Percentiles rank a stretch among this genome's conserved stretches.
These are phyloP conservation scores for Salix purpurea DNA, from an alignment of 345 rosid species.

Conservation along the genomic window DNA sequence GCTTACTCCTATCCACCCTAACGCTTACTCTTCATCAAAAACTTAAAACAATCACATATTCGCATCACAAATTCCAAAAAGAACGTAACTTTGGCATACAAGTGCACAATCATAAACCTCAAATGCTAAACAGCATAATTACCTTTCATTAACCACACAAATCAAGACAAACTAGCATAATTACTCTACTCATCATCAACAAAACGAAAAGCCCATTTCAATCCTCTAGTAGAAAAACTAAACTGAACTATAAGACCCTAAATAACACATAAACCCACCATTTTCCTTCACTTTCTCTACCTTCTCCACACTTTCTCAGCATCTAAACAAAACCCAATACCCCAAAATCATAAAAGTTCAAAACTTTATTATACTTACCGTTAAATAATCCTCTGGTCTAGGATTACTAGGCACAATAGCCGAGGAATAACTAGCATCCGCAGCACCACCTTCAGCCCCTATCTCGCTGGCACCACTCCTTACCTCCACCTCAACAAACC, in stretches of 20 bases:
- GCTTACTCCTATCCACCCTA: background rate
- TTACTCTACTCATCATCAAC: background rate
- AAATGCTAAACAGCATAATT: background rate
- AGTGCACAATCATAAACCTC: background rate
- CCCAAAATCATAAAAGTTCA: background rate
- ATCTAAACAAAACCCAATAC: background rate
- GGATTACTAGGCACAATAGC: conserved; percentile 79
- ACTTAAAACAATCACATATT: background rate
- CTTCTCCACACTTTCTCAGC: background rate
- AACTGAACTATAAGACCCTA: background rate
- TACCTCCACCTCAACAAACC: conserved; percentile 41
- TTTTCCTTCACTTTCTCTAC: background rate
- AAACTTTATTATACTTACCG: conserved; percentile 41
- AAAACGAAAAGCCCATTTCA: background rate
- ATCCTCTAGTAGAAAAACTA: background rate
- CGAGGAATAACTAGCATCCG: conserved; percentile 58
- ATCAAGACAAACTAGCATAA: background rate
- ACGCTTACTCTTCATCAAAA: background rate
- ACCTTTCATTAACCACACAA: too few relatives aligned
- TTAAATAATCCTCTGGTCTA: conserved; percentile 81
- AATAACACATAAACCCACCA: background rate
- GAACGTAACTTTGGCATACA: background rate
- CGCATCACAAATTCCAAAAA: background rate
- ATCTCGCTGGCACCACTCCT: conserved; percentile 36
- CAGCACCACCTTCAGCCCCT: conserved; percentile 29